Conservation (phyloP, 768 basidiomycete genomes). For the Boletus tylopilopsis region DNA sequence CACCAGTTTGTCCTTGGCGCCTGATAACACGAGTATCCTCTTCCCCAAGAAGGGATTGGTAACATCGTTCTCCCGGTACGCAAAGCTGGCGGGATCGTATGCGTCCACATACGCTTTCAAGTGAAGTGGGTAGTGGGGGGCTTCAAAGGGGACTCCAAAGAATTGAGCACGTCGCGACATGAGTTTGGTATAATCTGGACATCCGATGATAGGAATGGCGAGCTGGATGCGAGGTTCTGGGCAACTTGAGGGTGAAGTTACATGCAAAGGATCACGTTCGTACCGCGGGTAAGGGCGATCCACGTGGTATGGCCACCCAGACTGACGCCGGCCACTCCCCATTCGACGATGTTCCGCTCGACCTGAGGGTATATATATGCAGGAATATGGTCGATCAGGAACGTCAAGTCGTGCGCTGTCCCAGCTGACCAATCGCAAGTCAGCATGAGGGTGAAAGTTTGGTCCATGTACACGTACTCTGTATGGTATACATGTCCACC, state of each 20-base stretch:
- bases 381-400: constrained; percentile 77
- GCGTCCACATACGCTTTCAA: constrained; percentile 45
- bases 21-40: constrained; percentile 69
- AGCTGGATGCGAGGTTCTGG: constrained; percentile 44
- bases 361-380: constrained; percentile 67
- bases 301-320: constrained; percentile 86
- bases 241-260: background rate
- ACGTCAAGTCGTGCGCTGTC: constrained; percentile 71
- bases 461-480: constrained; percentile 18
- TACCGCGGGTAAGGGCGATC: constrained; percentile 55
- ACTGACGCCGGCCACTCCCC: constrained; percentile 72
- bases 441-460: background rate
- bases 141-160: constrained; percentile 38
- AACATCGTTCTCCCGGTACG: constrained; percentile 36
- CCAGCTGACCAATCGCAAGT: constrained; percentile 36
- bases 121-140: constrained; percentile 57
- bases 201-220: constrained; percentile 59
- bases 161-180: constrained; percentile 53
- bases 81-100: constrained; percentile 43
- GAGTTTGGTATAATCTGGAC: constrained; percentile 62
- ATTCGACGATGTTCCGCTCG: constrained; percentile 59
- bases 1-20: constrained; percentile 60
- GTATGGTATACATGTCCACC: constrained; percentile 31
- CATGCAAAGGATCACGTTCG: background rate
- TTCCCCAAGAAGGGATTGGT: constrained; percentile 66